Conservation (phyloP, 2,329 filamentous ascomycete genomes). For the Dichotomopilus funicola region DNA sequence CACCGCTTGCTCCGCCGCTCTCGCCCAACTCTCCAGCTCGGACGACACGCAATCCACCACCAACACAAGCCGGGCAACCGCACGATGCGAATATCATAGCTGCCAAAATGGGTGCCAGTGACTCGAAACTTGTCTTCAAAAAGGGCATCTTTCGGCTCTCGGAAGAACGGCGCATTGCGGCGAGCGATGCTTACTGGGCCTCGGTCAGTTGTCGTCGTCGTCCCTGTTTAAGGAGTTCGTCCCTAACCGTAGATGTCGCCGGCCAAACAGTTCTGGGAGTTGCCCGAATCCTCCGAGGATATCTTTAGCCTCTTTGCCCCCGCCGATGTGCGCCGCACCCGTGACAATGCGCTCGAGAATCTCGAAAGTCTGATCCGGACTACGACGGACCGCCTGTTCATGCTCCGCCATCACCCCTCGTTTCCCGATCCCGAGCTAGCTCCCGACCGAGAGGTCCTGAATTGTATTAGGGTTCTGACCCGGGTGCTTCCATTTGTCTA, state of each 20-base stretch:
- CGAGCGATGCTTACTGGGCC: slow-evolving; percentile 88
- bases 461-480: slow-evolving; percentile 88
- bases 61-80: not conserved
- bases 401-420: slow-evolving; percentile 79
- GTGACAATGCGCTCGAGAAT: slow-evolving; percentile 79
- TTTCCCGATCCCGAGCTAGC: slow-evolving; percentile 84
- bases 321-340: slow-evolving; percentile 77
- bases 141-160: slow-evolving; percentile 95
- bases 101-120: slow-evolving; percentile 81
- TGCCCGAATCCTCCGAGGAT: slow-evolving; percentile 92
- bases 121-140: slow-evolving; percentile 98
- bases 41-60: not conserved
- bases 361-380: slow-evolving; percentile 83
- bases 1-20: not conserved
- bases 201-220: slow-evolving; percentile 54
- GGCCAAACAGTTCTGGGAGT: slow-evolving; percentile 76
- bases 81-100: slow-evolving; percentile 20
- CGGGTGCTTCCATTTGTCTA: slow-evolving; percentile 86
- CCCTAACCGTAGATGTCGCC: not conserved
- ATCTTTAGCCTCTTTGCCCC: slow-evolving; percentile 94
- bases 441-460: slow-evolving; percentile 80
- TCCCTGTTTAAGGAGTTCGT: not conserved
- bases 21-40: slow-evolving; percentile 3
- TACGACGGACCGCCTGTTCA: slow-evolving; percentile 73
- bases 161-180: slow-evolving; percentile 80